These are phyloP conservation scores for Ceratobasidium sp. DNA, from an alignment of 1,284 basidiomycete genomes.

Conservation along the genomic window DNA sequence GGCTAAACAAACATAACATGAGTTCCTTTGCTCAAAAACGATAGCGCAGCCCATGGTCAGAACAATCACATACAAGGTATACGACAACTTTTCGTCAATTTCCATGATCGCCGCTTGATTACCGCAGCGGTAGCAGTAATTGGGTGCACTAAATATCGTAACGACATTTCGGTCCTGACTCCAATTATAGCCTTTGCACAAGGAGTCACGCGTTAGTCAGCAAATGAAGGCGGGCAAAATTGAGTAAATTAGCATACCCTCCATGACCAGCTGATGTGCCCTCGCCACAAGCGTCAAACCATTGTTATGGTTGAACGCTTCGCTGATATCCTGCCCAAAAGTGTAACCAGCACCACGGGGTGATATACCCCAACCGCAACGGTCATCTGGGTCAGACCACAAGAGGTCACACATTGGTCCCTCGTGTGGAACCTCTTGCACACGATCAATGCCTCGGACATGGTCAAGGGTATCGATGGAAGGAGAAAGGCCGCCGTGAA, in stretches of 20 bases:
- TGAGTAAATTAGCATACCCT: slow-evolving; percentile 66
- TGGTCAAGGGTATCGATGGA: slow-evolving; percentile 99
- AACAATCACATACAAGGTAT: slow-evolving; percentile 75
- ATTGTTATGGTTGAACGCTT: slow-evolving; percentile 99
- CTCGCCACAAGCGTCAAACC: slow-evolving; percentile 95
- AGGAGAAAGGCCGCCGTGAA: slow-evolving; percentile 97
- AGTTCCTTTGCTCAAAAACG: not conserved
- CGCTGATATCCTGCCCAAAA: slow-evolving; percentile 98
- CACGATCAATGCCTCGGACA: slow-evolving; percentile 96
- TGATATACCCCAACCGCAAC: slow-evolving; percentile 99
- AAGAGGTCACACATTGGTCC: slow-evolving; percentile 99
- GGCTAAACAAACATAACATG: slow-evolving; percentile 62
- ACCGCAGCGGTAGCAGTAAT: slow-evolving; percentile 99
- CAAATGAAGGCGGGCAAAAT: slow-evolving; percentile 38
- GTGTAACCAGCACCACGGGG: slow-evolving; percentile 99
- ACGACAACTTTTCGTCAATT: slow-evolving; percentile 98
- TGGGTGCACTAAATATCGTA: slow-evolving; percentile 98
- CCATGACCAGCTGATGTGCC: slow-evolving; percentile 98
- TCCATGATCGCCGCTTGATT: slow-evolving; percentile 99
- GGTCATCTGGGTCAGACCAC: slow-evolving; percentile 99
- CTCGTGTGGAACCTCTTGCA: slow-evolving; percentile 99
- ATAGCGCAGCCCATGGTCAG: not conserved
- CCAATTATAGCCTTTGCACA: slow-evolving; percentile 85
- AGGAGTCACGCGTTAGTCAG: slow-evolving; percentile 10
- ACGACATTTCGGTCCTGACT: slow-evolving; percentile 99